Conservation (phyloP, 495 filamentous ascomycete genomes). For the Amphirosellinia nigrospora region DNA sequence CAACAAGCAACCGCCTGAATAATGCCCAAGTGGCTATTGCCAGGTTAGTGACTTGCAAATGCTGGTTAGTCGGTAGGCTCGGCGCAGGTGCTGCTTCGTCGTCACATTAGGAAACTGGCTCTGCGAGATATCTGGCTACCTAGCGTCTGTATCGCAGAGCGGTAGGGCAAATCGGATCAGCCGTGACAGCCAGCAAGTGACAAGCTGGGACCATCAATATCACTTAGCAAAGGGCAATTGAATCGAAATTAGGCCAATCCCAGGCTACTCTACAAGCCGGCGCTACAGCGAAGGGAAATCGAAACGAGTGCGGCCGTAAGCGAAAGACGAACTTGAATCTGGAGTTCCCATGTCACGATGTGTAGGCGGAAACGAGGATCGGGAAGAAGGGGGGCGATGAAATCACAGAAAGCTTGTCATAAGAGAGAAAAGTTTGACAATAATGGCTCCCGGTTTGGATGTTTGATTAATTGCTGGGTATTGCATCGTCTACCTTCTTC, state of each 20-base stretch:
- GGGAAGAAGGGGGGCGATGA: neutral
- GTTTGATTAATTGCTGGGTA: slow-evolving; percentile 2
- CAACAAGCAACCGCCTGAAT: neutral
- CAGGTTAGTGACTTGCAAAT: too few relatives aligned
- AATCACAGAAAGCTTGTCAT: neutral
- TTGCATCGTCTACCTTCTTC: slow-evolving; percentile 19
- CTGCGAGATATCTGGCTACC: neutral
- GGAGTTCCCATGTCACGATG: slow-evolving; percentile 3
- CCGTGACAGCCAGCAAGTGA: neutral
- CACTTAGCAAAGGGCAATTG: slow-evolving; percentile 4
- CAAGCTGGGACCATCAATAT: neutral
- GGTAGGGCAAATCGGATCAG: neutral
- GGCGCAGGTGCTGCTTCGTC: neutral
- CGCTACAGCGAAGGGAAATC: neutral
- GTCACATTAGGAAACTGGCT: neutral
- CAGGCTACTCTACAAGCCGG: slow-evolving; percentile 9
- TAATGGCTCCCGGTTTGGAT: neutral
- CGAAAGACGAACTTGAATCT: neutral
- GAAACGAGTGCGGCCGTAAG: neutral
- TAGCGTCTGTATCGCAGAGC: slow-evolving; percentile 8
- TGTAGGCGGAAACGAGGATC: neutral
- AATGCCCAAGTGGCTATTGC: too few relatives aligned
- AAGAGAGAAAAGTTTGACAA: neutral
- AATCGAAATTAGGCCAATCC: neutral
- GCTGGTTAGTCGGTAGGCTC: neutral